A percentile compares a stretch with the other conserved stretches of the same genome.
These are phyloP conservation scores for Hyphopichia homilentoma DNA, from an alignment of 805 yeast species.

Conservation along the genomic window DNA sequence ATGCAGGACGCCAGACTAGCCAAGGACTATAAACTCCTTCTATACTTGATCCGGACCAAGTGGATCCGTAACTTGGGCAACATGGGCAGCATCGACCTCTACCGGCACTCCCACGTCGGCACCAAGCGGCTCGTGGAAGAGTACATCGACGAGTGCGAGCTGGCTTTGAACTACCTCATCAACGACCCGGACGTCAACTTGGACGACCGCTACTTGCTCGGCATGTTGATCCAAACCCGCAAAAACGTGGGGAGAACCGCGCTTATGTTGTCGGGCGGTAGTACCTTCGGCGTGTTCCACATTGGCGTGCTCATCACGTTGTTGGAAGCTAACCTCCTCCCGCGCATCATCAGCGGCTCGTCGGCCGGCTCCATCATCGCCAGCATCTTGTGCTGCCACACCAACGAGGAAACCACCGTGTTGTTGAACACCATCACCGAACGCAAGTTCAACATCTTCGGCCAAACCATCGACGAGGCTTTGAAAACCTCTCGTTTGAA, in stretches of 20 bases:
- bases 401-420: slow-evolving; percentile 62
- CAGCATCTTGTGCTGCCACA: slow-evolving; percentile 76
- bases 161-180: slow-evolving; percentile 37
- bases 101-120: slow-evolving; percentile 77
- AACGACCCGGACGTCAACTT: slow-evolving; percentile 37
- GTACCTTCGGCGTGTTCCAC: slow-evolving; percentile 88
- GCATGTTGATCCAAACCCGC: slow-evolving; percentile 81
- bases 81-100: slow-evolving; percentile 77
- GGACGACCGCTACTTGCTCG: slow-evolving; percentile 68
- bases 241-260: slow-evolving; percentile 94
- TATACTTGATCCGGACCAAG: slow-evolving; percentile 77
- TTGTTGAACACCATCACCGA: slow-evolving; percentile 61
- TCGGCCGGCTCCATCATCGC: slow-evolving; percentile 97
- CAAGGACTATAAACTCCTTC: slow-evolving; percentile 55
- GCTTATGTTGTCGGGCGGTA: slow-evolving; percentile 92
- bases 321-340: slow-evolving; percentile 69
- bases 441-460: slow-evolving; percentile 50
- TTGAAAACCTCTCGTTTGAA: slow-evolving; percentile 41
- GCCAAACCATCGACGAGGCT: slow-evolving; percentile 40
- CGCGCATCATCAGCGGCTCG: slow-evolving; percentile 87
- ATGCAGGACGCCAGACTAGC: slow-evolving; percentile 55
- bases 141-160: slow-evolving; percentile 72
- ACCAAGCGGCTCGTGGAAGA: slow-evolving; percentile 82
- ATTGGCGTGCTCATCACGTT: slow-evolving; percentile 86
- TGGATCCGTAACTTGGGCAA: slow-evolving; percentile 85